These are phyloP conservation scores for Rhizopogon salebrosus DNA, from an alignment of 768 basidiomycete species.

Conservation along the genomic window DNA sequence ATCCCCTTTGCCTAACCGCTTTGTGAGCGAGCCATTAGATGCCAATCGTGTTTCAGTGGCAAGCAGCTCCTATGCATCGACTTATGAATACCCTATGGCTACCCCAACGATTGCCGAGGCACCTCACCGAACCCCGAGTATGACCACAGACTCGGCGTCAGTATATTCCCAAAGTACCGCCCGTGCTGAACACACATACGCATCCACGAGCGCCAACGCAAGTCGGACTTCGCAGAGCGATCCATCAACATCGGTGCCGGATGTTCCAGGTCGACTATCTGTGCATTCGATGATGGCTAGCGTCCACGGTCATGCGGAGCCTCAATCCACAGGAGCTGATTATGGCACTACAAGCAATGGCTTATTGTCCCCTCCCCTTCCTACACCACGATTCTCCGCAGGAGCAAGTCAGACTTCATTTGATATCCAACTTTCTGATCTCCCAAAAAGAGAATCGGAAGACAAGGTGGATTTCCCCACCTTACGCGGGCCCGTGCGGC, in stretches of 20 bases:
- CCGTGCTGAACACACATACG: neutral
- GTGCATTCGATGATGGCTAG: slow-evolving; percentile 3
- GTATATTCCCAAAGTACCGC: slow-evolving; percentile 7
- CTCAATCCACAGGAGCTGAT: neutral
- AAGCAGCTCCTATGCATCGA: neutral
- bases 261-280: neutral
- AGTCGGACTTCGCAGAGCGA: neutral
- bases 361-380: slow-evolving; percentile 3
- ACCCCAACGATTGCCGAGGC: neutral
- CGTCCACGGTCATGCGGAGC: slow-evolving; percentile 3
- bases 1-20: slow-evolving; percentile 1
- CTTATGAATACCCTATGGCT: neutral
- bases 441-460: neutral
- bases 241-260: neutral
- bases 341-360: neutral
- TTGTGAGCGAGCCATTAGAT: neutral
- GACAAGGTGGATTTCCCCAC: slow-evolving; percentile 2
- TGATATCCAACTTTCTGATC: slow-evolving; percentile 7
- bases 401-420: slow-evolving; percentile 1
- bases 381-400: slow-evolving; percentile 1
- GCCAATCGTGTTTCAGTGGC: slow-evolving; percentile 4
- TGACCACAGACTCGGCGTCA: slow-evolving; percentile 1
- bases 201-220: neutral
- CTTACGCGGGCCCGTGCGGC: neutral
- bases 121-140: neutral